Conservation (phyloP, 306 rosid genomes). For the Fragaria ananassa region DNA sequence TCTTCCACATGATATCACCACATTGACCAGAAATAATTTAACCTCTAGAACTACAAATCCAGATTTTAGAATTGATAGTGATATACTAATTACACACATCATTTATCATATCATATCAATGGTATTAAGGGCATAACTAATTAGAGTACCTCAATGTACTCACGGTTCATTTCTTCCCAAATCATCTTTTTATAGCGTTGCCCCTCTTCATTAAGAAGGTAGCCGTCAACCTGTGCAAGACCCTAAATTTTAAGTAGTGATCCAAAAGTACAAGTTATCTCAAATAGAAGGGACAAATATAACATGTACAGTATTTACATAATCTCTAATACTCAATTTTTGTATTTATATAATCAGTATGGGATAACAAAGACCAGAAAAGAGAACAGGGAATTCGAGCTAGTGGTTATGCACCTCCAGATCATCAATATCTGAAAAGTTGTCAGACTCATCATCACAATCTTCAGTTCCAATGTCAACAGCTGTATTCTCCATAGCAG, state of each 20-base stretch:
- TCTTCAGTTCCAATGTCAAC: constrained; percentile 14
- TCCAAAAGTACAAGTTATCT: background rate
- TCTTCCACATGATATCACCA: background rate
- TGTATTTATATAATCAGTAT: background rate
- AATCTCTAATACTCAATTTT: background rate
- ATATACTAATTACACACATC: background rate
- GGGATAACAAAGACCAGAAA: background rate
- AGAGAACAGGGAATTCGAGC: background rate
- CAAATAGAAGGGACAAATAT: background rate
- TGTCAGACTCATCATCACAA: constrained; percentile 22
- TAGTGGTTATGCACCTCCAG: constrained; percentile 21
- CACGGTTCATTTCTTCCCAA: constrained; percentile 22
- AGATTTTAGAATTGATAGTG: background rate
- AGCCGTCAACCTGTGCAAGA: constrained; percentile 12
- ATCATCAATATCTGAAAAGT: constrained; percentile 35
- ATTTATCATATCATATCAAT: background rate
- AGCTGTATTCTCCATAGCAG: constrained; percentile 12
- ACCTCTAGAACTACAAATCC: background rate
- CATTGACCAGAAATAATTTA: background rate
- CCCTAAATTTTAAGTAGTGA: constrained; percentile 5
- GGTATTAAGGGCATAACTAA: background rate
- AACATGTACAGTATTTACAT: background rate
- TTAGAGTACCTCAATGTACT: constrained; percentile 15
- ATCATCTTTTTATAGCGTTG: constrained; percentile 17
- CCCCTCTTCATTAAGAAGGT: constrained; percentile 22